phyloP scores from a whole-genome alignment of 2,329 filamentous ascomycete genomes.

The Trichoderma sp. region DNA sequence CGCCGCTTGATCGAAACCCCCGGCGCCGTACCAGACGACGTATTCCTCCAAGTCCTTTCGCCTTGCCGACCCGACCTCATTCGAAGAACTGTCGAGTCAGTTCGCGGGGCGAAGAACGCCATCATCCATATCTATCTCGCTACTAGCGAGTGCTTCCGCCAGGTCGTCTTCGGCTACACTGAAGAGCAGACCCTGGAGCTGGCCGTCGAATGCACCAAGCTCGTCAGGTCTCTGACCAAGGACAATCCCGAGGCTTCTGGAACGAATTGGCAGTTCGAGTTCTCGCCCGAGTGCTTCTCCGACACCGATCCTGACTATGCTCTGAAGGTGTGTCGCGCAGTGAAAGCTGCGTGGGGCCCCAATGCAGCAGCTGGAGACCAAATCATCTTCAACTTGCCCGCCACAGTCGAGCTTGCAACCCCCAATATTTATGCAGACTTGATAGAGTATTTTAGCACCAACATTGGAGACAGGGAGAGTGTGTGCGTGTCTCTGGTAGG shows the following conservation, averaged over 20 bases:
- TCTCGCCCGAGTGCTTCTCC: conserved; percentile 6
- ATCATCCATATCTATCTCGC: conserved; percentile 9
- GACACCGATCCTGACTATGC: conserved; percentile 4
- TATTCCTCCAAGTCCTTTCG: not conserved
- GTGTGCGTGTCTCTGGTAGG: conserved; percentile 6
- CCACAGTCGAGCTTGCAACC: not conserved
- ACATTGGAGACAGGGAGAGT: conserved; percentile 3
- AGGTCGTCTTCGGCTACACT: conserved; percentile 3
- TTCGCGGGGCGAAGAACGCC: not conserved
- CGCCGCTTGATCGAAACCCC: conserved; percentile 10
- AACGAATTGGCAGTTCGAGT: not conserved
- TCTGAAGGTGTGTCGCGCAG: not conserved
- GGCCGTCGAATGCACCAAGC: conserved; percentile 2
- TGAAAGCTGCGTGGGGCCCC: not conserved
- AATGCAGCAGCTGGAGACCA: not conserved
- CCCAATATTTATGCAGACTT: not conserved
- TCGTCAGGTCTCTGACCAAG: conserved; percentile 7
- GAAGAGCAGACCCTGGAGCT: conserved; percentile 7
- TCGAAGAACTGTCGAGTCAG: conserved; percentile 1
- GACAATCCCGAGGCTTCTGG: not conserved
- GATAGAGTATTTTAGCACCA: not conserved
- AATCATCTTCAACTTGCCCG: conserved; percentile 8
- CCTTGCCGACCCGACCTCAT: conserved; percentile 4
- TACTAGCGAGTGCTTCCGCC: conserved; percentile 3
- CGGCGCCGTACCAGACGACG: conserved; percentile 1